Evolutionary conservation across 2,329 filamentous ascomycete genomes (phyloP).

Genomic region (Ceratocystis alfenasii): DNA sequence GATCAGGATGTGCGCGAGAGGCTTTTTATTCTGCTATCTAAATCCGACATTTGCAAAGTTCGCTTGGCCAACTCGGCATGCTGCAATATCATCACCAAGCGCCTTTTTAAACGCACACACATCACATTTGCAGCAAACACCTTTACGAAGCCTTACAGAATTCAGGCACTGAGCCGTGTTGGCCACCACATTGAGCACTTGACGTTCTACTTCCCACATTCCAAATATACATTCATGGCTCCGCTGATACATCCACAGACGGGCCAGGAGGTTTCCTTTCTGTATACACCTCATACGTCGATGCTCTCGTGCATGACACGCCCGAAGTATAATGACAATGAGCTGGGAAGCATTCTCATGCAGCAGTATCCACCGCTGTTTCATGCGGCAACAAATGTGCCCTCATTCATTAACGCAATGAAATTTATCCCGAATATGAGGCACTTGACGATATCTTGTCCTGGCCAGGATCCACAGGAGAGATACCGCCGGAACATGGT

Average conservation of each 20-base stretch:
- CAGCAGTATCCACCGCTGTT: constrained; percentile 82
- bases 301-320: constrained; percentile 48
- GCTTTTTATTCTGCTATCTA: constrained; percentile 40
- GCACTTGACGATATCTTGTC: constrained; percentile 65
- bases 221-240: constrained; percentile 65
- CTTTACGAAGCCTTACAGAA: constrained; percentile 60
- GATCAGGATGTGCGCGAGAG: constrained; percentile 38
- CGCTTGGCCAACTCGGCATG: constrained; percentile 58
- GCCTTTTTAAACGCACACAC: constrained; percentile 56
- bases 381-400: constrained; percentile 77
- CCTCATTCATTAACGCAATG: constrained; percentile 68
- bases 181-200: constrained; percentile 69
- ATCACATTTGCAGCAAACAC: constrained; percentile 61
- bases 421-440: constrained; percentile 55
- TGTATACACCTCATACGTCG: constrained; percentile 67
- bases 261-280: constrained; percentile 65
- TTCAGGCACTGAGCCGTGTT: constrained; percentile 64
- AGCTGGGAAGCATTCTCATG: constrained; percentile 69
- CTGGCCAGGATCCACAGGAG: constrained; percentile 55
- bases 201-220: constrained; percentile 66
- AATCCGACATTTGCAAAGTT: constrained; percentile 44
- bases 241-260: constrained; percentile 69
- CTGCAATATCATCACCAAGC: constrained; percentile 56
- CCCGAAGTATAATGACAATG: constrained; percentile 68
- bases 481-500: constrained; percentile 65